Base-by-base conservation (phyloP, 345 rosid species). In the Melaleuca quinquenervia region DNA sequence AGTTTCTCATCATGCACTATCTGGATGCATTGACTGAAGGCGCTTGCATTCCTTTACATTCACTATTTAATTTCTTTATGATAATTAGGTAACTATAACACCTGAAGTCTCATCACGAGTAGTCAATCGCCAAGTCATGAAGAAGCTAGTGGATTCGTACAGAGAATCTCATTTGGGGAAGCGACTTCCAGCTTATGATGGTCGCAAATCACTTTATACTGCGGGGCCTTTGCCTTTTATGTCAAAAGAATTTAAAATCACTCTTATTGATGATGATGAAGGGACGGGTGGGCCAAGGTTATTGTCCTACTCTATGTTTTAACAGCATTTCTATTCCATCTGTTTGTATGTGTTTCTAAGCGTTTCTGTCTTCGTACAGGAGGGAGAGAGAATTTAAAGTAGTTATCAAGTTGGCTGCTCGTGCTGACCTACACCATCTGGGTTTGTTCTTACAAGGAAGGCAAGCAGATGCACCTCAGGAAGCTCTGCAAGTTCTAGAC, bases 151-250 rank as follows among this genome's bases (percentile, higher is more conserved):
- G 20, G 89, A 85, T 50, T 41, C 83, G 56, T 89, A 93, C 70
- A 83, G 84, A 50, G 91, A 91, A 50, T 89, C 93, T 27, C 91
- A 90, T 51, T 89, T 93, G 58, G 91, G 89, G 58, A 89, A 86
- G 84, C 91, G 91, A 51, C 91, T 91, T 82, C 95, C 95, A 50
- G 95, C 93, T 21, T 93, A 93, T 86, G 94, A 93, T 90, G 95
- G 95, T 8, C 87, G 94, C 36, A 93, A 93, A 74, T 89, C 92
- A 56, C 90, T 93, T 10, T 93, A 92, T 58, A 93, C 95, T 27
- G 95, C 94, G 16, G 93, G 94, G 18, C 88, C 94, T 22, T 89
- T 93, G 84, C 93, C 94, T 13, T 93, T 93, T 85, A 36, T 62
- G 12, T 88, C 91, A 1, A 93, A 91, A 86, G 95, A 93, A 32